Percentiles rank a stretch among this genome's conserved stretches.
phyloP scores from a whole-genome alignment of 1,284 basidiomycete species.

The Termitomyces sp. region DNA sequence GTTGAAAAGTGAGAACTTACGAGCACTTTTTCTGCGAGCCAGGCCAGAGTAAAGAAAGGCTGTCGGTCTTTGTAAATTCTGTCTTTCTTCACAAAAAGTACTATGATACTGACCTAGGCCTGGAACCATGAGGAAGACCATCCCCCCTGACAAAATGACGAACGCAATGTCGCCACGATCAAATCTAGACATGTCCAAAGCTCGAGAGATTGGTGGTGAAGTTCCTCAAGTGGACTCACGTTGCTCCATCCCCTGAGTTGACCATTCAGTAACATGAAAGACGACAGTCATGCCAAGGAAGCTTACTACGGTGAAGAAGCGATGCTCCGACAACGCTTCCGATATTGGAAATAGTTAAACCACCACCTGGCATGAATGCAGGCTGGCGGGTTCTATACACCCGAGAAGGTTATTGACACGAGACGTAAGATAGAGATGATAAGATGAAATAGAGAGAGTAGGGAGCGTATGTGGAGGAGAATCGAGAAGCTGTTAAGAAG shows the following conservation, averaged over 20 bases:
- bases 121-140: slow-evolving; percentile 80
- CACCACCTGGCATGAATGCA: slow-evolving; percentile 10
- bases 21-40: slow-evolving; percentile 68
- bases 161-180: slow-evolving; percentile 73
- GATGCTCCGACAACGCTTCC: slow-evolving; percentile 3
- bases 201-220: neutral
- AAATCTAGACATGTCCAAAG: slow-evolving; percentile 34
- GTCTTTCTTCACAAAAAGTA: neutral
- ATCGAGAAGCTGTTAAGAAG: slow-evolving; percentile 3
- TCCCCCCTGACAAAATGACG: slow-evolving; percentile 72
- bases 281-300: neutral
- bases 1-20: slow-evolving; percentile 23
- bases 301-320: slow-evolving; percentile 8
- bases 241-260: slow-evolving; percentile 14
- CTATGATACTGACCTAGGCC: slow-evolving; percentile 48
- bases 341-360: slow-evolving; percentile 2
- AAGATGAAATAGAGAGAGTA: slow-evolving; percentile 1
- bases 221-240: slow-evolving; percentile 9
- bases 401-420: neutral
- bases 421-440: neutral
- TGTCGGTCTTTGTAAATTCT: slow-evolving; percentile 20
- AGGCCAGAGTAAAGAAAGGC: slow-evolving; percentile 88
- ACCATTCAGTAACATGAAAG: neutral
- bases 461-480: neutral
- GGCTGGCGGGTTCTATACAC: neutral